Conservation (phyloP, 768 basidiomycete species). For the Termitomyces sp. region DNA sequence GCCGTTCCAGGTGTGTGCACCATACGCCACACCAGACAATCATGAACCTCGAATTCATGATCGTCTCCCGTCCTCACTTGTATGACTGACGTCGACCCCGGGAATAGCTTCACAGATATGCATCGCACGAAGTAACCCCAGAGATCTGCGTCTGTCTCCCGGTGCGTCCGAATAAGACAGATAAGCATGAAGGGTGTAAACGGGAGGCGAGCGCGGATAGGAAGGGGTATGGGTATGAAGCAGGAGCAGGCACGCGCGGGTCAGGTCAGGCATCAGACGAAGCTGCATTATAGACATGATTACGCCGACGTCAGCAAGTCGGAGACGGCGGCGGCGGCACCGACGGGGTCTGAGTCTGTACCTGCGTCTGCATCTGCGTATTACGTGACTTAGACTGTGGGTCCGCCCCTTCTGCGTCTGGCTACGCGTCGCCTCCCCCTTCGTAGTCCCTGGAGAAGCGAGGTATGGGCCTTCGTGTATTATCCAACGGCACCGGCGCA, state of each 20-base stretch:
- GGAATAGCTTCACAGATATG: too few relatives aligned
- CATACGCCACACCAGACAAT: too few relatives aligned
- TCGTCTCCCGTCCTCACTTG: too few relatives aligned
- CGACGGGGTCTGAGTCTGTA: too few relatives aligned
- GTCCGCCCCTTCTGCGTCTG: conserved; percentile 16
- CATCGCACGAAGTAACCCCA: too few relatives aligned
- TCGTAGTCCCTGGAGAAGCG: conserved; percentile 12
- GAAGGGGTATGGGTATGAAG: background rate
- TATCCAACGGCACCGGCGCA: conserved; percentile 12
- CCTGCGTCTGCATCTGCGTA: conserved; percentile 3
- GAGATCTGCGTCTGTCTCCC: too few relatives aligned
- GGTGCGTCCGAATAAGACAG: background rate
- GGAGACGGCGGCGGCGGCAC: conserved; percentile 8
- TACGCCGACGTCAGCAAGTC: too few relatives aligned
- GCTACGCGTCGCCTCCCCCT: conserved; percentile 22
- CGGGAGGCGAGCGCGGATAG: background rate
- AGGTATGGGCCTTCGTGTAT: conserved; percentile 12
- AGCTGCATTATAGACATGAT: conserved; percentile 20
- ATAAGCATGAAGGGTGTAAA: conserved; percentile 11
- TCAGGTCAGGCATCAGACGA: conserved; percentile 12
- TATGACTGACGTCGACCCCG: too few relatives aligned
- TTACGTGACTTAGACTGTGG: too few relatives aligned
- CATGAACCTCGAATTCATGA: too few relatives aligned
- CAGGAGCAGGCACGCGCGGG: background rate
- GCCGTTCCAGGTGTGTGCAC: too few relatives aligned